These are phyloP conservation scores for Tetrahymena malaccensis DNA, from an alignment of 73 alveolate genomes.

Conservation along the genomic window DNA sequence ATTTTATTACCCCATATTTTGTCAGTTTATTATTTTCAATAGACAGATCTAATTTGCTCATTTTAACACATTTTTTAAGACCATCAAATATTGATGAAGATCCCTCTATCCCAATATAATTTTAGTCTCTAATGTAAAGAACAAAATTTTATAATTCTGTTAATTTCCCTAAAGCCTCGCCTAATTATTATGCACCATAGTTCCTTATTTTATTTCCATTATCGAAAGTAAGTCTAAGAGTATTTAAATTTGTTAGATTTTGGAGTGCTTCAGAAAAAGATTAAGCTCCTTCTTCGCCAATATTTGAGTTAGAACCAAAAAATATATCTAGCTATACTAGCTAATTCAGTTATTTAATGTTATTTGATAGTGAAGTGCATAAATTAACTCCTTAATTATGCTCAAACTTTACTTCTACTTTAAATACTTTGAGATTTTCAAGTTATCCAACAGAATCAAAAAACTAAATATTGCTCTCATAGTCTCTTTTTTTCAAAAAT, in stretches of 20 bases:
- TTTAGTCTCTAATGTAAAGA: background rate
- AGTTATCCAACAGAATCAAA: background rate
- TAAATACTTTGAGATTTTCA: background rate
- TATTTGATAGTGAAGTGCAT: background rate
- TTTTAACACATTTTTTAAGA: background rate
- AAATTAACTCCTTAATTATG: background rate
- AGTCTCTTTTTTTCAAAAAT: background rate
- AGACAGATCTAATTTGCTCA: background rate
- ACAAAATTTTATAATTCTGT: background rate
- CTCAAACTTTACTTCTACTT: background rate
- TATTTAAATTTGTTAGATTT: background rate
- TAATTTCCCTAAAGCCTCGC: background rate
- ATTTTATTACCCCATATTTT: background rate
- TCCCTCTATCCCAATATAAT: background rate
- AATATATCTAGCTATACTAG: background rate
- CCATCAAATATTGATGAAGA: background rate
- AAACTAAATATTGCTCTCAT: background rate
- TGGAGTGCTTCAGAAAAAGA: background rate
- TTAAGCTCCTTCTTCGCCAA: background rate
- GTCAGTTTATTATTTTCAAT: background rate
- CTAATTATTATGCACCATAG: background rate
- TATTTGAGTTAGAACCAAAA: background rate
- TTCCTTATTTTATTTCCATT: background rate
- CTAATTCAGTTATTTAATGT: background rate
- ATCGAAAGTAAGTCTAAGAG: background rate